Conservation (phyloP, 345 rosid genomes). For the Gossypium thurberi region DNA sequence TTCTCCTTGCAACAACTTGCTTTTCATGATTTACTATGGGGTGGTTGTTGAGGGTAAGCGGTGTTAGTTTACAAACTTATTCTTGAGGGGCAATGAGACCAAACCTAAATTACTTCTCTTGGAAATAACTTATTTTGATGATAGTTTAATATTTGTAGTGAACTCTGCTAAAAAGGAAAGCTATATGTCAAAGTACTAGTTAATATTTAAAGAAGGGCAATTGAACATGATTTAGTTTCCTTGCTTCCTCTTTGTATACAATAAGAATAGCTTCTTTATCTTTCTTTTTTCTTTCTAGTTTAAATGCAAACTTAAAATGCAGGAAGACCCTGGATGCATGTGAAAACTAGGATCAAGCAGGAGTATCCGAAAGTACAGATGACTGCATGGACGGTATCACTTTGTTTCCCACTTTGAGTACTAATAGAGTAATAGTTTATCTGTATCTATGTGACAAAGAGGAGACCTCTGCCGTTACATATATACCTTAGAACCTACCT, state of each 20-base stretch:
- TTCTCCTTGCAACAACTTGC: conserved; percentile 85
- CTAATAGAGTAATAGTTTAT: neutral
- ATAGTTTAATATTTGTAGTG: neutral
- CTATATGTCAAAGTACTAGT: neutral
- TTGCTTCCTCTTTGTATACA: neutral
- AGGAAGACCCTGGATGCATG: conserved; percentile 82
- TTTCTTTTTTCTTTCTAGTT: neutral
- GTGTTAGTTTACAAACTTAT: neutral
- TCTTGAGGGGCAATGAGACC: neutral
- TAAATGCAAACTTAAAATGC: conserved; percentile 27
- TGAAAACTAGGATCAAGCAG: conserved; percentile 62
- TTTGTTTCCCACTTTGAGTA: neutral
- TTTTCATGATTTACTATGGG: conserved; percentile 81
- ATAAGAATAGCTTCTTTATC: neutral
- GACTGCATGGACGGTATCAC: conserved; percentile 77
- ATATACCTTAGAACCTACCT: neutral
- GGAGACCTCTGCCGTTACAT: neutral
- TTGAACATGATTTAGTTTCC: neutral
- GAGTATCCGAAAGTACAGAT: conserved; percentile 66
- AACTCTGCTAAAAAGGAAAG: neutral
- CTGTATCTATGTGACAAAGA: conserved; percentile 7
- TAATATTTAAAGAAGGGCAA: neutral
- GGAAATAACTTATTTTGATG: neutral
- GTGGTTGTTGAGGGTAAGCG: conserved; percentile 59
- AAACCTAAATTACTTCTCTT: neutral